Conservation (phyloP, 352 stramenopile species). For the Bremia lactucae region DNA sequence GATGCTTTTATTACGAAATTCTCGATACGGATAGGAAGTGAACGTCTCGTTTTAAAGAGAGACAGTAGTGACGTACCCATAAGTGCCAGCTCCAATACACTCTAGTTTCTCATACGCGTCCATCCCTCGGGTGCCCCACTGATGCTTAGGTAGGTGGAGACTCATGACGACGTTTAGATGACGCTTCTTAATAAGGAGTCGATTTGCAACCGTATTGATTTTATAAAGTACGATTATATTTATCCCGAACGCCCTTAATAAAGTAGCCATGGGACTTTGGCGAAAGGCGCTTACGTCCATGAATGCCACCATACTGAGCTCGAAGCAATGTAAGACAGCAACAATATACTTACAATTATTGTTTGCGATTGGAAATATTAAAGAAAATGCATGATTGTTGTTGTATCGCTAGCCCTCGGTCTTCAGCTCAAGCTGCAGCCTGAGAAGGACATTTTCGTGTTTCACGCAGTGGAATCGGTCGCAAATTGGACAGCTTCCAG, state of each 20-base stretch:
- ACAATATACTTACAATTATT: neutral
- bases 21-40: too few species aligned
- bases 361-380: neutral
- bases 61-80: constrained; percentile 43
- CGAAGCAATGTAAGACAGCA: constrained; percentile 55
- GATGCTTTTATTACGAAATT: too few species aligned
- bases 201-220: neutral
- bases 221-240: constrained; percentile 11
- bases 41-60: neutral
- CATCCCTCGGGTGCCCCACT: constrained; percentile 75
- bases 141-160: constrained; percentile 75
- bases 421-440: constrained; percentile 61
- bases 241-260: constrained; percentile 2
- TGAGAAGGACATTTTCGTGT: constrained; percentile 72
- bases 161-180: constrained; percentile 40
- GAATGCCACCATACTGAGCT: constrained; percentile 68
- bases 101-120: constrained; percentile 85
- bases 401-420: constrained; percentile 37
- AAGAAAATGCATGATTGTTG: neutral
- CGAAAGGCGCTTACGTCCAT: constrained; percentile 55
- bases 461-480: constrained; percentile 39
- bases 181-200: constrained; percentile 6
- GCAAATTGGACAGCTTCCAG: constrained; percentile 61
- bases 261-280: constrained; percentile 61
- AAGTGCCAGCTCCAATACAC: constrained; percentile 84